Conservation (phyloP, 1,284 basidiomycete genomes). For the Macrocystidia cucumis region DNA sequence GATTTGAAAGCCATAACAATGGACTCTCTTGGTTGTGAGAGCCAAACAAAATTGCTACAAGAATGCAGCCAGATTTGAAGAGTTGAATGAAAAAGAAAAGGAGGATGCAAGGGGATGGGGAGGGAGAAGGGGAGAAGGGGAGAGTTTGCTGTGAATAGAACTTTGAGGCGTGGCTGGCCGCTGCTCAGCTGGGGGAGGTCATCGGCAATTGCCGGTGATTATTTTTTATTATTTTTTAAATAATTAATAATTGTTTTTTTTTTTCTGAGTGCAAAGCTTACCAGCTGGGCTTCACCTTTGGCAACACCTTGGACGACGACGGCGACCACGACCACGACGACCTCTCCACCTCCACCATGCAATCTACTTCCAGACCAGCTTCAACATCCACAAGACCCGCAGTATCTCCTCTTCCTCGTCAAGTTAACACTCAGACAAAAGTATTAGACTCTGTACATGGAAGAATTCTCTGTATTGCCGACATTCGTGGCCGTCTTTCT, state of each 20-base stretch:
- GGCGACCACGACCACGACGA: constrained; percentile 10
- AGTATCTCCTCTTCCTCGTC: constrained; percentile 46
- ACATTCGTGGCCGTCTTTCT: constrained; percentile 86
- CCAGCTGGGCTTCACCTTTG: not conserved
- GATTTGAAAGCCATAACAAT: constrained; percentile 13
- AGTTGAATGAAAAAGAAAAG: too few relatives aligned
- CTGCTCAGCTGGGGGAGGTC: too few relatives aligned
- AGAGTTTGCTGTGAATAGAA: not conserved
- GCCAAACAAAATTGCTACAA: too few relatives aligned
- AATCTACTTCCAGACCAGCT: constrained; percentile 41
- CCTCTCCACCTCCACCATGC: constrained; percentile 23
- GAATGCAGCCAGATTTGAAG: too few relatives aligned
- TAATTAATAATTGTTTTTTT: too few relatives aligned
- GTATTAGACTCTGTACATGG: constrained; percentile 72
- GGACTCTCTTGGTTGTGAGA: not conserved
- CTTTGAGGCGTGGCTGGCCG: too few relatives aligned
- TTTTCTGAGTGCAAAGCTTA: not conserved
- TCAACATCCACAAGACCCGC: constrained; percentile 51
- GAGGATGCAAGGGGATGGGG: not conserved
- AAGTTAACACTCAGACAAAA: constrained; percentile 72
- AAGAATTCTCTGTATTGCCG: constrained; percentile 92
- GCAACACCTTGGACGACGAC: constrained; percentile 8
- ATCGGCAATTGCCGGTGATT: not conserved
- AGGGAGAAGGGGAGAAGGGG: not conserved
- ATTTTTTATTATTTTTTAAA: too few relatives aligned